Evolutionary conservation across 208 protist species (phyloP), one percentile per base, ranked within the genome.

Genomic region (Crithidia acanthocephali): DNA sequence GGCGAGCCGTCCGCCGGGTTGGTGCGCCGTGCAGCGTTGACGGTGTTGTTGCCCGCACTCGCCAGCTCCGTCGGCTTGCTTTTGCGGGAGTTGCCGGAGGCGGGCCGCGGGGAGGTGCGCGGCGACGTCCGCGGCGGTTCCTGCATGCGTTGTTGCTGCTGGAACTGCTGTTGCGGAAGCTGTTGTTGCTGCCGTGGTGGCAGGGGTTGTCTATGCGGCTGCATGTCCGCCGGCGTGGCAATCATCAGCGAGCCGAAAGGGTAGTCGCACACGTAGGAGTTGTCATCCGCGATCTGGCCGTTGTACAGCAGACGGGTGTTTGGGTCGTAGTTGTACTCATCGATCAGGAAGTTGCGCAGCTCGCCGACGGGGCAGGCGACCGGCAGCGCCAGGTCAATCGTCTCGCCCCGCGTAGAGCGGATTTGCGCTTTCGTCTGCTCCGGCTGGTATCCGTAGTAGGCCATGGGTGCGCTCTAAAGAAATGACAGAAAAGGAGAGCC

Each of bases 161-260:
- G 66, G 1, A 28, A 35, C 75, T 59, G 55, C n/a, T 37, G 61
- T 44, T 55, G 47, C 10, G 71, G 47, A 1, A 52, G 30, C 18
- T 51, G 27, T 13, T 37, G n/a, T 2, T 52, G 7, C 28, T 58
- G 48, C n/a, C 60, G 40, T n/a, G 44, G 61, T 2, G 67, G 22
- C 15, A 48, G 55, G 0, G 63, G 40, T 58, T 69, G 68, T 30
- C 48, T 64, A 37, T 66, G 79, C 42, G 60, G 58, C 55, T 65
- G 70, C 59, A 48, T 53, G 53, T 74, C 64, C 27, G 73, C 73
- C 0, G 85, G 78, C 2, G 58, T 82, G 33, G 74, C 82, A 33
- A 95, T 84, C 23, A 92, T 76, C 42, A 95, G 81, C 8, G 81
- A 80, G 20, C 86, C 91, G 61, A 79, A 90, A 15, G 88, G 86